These are phyloP conservation scores for Aspergillus sp. DNA, from an alignment of 2,329 filamentous ascomycete genomes.

Conservation along the genomic window DNA sequence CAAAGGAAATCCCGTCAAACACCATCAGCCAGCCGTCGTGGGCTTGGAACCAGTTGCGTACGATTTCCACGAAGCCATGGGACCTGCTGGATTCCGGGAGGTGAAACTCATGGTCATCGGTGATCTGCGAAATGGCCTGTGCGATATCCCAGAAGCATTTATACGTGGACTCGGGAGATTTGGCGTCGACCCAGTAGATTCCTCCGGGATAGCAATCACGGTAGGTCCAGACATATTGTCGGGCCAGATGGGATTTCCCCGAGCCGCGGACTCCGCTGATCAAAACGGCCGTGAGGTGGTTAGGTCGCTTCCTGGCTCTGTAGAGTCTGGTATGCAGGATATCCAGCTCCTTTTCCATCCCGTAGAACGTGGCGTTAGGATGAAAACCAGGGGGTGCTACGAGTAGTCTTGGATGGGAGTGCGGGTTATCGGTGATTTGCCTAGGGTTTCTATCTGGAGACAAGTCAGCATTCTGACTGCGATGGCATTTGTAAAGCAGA, in stretches of 20 bases:
- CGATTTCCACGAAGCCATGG: slow-evolving; percentile 53
- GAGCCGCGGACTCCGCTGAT: slow-evolving; percentile 64
- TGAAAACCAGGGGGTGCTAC: slow-evolving; percentile 57
- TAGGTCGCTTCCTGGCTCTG: slow-evolving; percentile 54
- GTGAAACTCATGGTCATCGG: slow-evolving; percentile 40
- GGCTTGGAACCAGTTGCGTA: slow-evolving; percentile 60
- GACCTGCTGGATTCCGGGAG: slow-evolving; percentile 40
- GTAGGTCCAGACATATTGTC: slow-evolving; percentile 64
- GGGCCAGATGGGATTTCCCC: slow-evolving; percentile 67
- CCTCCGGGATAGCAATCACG: slow-evolving; percentile 61
- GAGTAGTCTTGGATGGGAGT: slow-evolving; percentile 27
- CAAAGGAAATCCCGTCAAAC: slow-evolving; percentile 65
- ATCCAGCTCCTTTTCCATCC: slow-evolving; percentile 57
- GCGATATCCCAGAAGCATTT: slow-evolving; percentile 67
- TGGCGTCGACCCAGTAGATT: slow-evolving; percentile 68
- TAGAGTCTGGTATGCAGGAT: slow-evolving; percentile 59
- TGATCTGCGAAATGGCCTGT: slow-evolving; percentile 46
- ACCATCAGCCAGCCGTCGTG: slow-evolving; percentile 65
- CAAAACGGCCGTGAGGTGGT: slow-evolving; percentile 62
- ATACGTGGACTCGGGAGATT: slow-evolving; percentile 56
- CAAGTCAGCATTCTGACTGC: slow-evolving; percentile 34
- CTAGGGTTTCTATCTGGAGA: slow-evolving; percentile 30
- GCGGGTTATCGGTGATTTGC: neutral
- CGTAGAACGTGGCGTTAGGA: slow-evolving; percentile 62
- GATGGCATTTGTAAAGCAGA: slow-evolving; percentile 2